Conservation (phyloP, 352 stramenopile genomes). For the Globisporangium canariense region DNA sequence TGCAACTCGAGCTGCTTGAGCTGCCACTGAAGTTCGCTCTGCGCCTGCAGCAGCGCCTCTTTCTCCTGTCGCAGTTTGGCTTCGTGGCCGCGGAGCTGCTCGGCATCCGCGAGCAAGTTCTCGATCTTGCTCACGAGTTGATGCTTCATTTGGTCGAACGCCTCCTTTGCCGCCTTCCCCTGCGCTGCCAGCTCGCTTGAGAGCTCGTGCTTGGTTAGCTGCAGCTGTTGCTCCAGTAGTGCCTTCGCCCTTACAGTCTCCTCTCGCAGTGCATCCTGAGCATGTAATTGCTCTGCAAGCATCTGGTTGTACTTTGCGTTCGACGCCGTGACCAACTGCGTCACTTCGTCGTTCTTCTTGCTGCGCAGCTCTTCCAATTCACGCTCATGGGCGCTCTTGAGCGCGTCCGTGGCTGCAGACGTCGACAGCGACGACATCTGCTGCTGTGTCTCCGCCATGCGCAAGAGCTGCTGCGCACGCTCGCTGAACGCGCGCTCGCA, state of each 20-base stretch:
- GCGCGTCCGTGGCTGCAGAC: conserved; percentile 14
- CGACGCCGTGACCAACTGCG: conserved; percentile 57
- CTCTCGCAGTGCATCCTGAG: conserved; percentile 46
- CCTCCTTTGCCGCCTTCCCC: conserved; percentile 17
- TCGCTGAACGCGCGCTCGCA: conserved; percentile 40
- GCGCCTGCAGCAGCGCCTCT: conserved; percentile 31
- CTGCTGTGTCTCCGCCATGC: conserved; percentile 27
- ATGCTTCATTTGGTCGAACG: conserved; percentile 45
- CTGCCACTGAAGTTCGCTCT: conserved; percentile 33
- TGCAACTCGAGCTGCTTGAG: conserved; percentile 42
- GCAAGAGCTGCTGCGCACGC: conserved; percentile 37
- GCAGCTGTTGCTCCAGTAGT: conserved; percentile 18
- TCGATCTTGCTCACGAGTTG: conserved; percentile 66
- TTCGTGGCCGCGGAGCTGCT: conserved; percentile 41
- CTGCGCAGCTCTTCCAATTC: conserved; percentile 26
- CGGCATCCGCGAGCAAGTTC: conserved; percentile 42
- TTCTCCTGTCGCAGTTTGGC: conserved; percentile 57
- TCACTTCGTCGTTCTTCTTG: conserved; percentile 57
- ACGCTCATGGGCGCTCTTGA: conserved; percentile 16
- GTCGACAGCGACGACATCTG: conserved; percentile 18
- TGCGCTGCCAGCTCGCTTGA: conserved; percentile 6
- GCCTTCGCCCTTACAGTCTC: conserved; percentile 20
- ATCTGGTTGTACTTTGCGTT: conserved; percentile 78
- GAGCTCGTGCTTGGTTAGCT: conserved; percentile 10
- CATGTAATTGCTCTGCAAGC: conserved; percentile 65